Evolutionary conservation across 2,329 filamentous ascomycete genomes (phyloP).

Genomic region (Helotiales sp.): DNA sequence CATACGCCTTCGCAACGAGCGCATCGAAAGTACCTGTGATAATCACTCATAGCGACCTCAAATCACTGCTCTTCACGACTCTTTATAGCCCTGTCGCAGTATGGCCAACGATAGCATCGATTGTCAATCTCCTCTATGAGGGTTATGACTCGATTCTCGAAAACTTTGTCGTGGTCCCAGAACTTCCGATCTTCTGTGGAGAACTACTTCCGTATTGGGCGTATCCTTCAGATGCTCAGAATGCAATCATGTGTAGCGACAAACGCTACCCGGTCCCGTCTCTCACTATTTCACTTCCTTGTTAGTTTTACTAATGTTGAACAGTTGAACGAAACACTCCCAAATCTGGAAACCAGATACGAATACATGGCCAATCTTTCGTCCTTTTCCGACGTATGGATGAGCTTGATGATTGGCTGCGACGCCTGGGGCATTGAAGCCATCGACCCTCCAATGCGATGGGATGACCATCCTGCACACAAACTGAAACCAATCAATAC

Average conservation of each 20-base stretch:
- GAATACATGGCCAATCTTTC: constrained; percentile 23
- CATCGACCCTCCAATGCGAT: constrained; percentile 30
- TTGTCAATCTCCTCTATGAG: constrained; percentile 27
- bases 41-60: constrained; percentile 32
- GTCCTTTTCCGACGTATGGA: constrained; percentile 28
- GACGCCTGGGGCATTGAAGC: constrained; percentile 26
- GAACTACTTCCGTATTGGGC: constrained; percentile 6
- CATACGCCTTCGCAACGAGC: constrained; percentile 26
- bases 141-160: constrained; percentile 38
- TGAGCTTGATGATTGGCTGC: constrained; percentile 29
- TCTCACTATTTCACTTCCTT: background rate
- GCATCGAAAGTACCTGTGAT: constrained; percentile 22
- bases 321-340: constrained; percentile 31
- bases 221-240: constrained; percentile 25
- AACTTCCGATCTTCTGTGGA: constrained; percentile 15
- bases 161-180: background rate
- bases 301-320: background rate
- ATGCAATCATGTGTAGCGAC: constrained; percentile 33
- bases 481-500: constrained; percentile 33
- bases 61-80: constrained; percentile 26
- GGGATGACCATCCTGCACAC: constrained; percentile 31
- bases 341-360: constrained; percentile 28
- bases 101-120: constrained; percentile 28
- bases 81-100: constrained; percentile 30
- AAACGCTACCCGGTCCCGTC: constrained; percentile 31